Percentiles rank a stretch among this genome's conserved stretches.
These are phyloP conservation scores for Dendrobium chrysotoxum DNA, from an alignment of 106 monocot genomes.

Conservation along the genomic window DNA sequence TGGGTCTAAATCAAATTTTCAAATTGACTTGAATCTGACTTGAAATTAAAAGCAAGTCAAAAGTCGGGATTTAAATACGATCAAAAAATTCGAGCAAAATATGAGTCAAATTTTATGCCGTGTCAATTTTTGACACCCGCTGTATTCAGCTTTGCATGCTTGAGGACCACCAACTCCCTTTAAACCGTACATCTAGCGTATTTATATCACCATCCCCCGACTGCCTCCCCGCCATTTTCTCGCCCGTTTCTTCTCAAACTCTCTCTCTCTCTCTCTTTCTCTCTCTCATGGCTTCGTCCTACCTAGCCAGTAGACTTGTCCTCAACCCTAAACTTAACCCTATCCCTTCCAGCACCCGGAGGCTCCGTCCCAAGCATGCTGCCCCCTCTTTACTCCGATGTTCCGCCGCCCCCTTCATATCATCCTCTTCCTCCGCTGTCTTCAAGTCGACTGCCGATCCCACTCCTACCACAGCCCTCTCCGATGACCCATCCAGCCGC, in stretches of 20 bases:
- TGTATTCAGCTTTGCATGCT: not conserved
- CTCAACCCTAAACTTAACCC: conserved; percentile 2
- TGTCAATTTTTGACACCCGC: too few relatives aligned
- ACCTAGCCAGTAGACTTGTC: not conserved
- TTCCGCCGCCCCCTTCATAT: conserved; percentile 1
- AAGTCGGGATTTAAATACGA: too few relatives aligned
- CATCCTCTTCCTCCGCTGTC: conserved; percentile 24
- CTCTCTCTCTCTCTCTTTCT: not conserved
- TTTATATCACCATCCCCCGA: not conserved
- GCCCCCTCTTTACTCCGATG: not conserved
- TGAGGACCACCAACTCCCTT: not conserved
- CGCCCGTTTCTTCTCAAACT: not conserved
- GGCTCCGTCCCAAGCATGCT: not conserved
- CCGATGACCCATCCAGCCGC: conserved; percentile 13
- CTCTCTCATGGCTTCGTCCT: conserved; percentile 3
- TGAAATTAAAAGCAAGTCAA: too few relatives aligned
- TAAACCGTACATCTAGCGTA: not conserved
- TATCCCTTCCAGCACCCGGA: not conserved
- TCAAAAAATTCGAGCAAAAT: too few relatives aligned
- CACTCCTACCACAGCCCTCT: conserved; percentile 1
- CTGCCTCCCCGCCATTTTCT: conserved; percentile 7
- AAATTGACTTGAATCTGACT: too few relatives aligned
- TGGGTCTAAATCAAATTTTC: too few relatives aligned
- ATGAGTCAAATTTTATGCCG: too few relatives aligned
- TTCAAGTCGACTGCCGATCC: not conserved